Percentiles rank a stretch among this genome's conserved stretches.
Conservation (phyloP, 2,329 filamentous ascomycete species). For the Aspergillus udagawae region DNA sequence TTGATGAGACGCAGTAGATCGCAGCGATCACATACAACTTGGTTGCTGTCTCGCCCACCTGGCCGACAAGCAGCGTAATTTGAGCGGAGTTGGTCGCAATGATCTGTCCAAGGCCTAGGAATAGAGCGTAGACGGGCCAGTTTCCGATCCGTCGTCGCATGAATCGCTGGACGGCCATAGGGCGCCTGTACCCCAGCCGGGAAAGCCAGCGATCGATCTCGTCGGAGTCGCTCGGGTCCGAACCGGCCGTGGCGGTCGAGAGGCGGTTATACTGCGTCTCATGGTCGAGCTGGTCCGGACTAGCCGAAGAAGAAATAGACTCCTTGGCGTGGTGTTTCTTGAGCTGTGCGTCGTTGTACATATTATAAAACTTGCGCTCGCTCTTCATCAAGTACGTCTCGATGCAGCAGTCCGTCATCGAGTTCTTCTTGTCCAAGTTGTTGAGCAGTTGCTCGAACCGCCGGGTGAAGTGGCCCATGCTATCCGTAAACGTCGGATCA, state of each 20-base stretch:
- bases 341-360: conserved; percentile 55
- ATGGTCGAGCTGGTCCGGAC: not conserved
- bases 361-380: conserved; percentile 62
- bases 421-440: conserved; percentile 52
- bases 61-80: conserved; percentile 63
- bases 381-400: conserved; percentile 41
- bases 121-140: conserved; percentile 60
- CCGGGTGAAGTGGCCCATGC: conserved; percentile 56
- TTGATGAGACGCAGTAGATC: conserved; percentile 56
- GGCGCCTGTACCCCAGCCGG: conserved; percentile 52
- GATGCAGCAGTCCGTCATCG: conserved; percentile 39
- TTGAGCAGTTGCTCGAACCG: conserved; percentile 56
- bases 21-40: conserved; percentile 58
- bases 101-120: conserved; percentile 59
- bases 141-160: conserved; percentile 55
- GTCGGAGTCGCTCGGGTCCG: not conserved
- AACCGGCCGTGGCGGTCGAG: not conserved
- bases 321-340: conserved; percentile 45
- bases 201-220: conserved; percentile 17
- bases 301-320: conserved; percentile 27
- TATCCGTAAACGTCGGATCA: conserved; percentile 63
- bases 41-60: conserved; percentile 54
- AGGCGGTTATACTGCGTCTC: not conserved
- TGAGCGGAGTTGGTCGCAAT: conserved; percentile 64
- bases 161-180: not conserved